phyloP scores from a whole-genome alignment of 805 yeast genomes.

The Isabelozyma gotoi region DNA sequence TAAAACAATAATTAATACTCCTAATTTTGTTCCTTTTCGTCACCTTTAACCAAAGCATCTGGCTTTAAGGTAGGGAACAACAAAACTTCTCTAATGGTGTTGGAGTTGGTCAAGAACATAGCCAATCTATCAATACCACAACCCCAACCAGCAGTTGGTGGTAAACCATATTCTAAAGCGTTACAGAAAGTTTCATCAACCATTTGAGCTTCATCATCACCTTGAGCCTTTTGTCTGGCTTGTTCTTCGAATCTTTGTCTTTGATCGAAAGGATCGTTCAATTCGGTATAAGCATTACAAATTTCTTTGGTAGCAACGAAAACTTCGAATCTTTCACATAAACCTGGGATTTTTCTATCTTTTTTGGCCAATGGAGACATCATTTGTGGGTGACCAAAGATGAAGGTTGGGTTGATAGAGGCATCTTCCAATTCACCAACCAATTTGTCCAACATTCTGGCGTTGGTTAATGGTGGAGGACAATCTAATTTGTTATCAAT shows the following conservation, averaged over 20 bases:
- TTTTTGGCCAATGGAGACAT: conserved; percentile 99
- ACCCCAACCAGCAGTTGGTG: conserved; percentile 99
- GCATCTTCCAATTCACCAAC: conserved; percentile 96
- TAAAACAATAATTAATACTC: conserved; percentile 1
- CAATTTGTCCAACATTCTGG: conserved; percentile 97
- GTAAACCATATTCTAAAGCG: conserved; percentile 96
- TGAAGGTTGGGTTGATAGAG: conserved; percentile 95
- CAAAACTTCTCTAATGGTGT: conserved; percentile 95
- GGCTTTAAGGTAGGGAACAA: conserved; percentile 99
- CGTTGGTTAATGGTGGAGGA: conserved; percentile 91
- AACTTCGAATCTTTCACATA: conserved; percentile 97
- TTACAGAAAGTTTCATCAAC: conserved; percentile 96
- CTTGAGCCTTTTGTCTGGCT: conserved; percentile 97
- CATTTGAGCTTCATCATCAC: conserved; percentile 98
- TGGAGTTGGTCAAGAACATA: conserved; percentile 95
- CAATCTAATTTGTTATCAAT: conserved; percentile 83
- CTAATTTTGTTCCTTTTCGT: conserved; percentile 20
- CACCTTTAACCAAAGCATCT: conserved; percentile 51
- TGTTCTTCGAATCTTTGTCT: conserved; percentile 97
- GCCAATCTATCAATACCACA: conserved; percentile 98
- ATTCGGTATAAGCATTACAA: conserved; percentile 96
- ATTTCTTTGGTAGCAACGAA: conserved; percentile 98
- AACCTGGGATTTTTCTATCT: conserved; percentile 87
- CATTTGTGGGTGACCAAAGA: conserved; percentile 99
- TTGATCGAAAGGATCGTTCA: conserved; percentile 98